Evolutionary conservation across 1,139 yeast genomes (phyloP).

Genomic region (Scheffersomyces segobiensis): DNA sequence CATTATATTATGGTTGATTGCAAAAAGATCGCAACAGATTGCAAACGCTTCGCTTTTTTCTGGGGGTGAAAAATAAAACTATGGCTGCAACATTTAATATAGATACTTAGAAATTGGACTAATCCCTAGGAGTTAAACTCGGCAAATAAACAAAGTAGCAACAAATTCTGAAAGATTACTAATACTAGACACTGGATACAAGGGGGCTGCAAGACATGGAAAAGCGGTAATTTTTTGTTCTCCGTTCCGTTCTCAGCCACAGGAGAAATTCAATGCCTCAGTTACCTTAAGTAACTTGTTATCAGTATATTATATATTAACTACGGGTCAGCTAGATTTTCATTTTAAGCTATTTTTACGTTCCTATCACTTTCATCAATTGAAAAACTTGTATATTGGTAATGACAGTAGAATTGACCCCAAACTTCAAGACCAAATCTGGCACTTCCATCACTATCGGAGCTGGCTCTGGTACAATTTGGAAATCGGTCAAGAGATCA

Average conservation of each 20-base stretch:
- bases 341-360: background rate
- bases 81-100: background rate
- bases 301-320: too few relatives aligned
- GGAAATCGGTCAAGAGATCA: constrained; percentile 14
- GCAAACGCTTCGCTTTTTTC: background rate
- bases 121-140: background rate
- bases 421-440: constrained; percentile 6
- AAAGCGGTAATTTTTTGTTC: background rate
- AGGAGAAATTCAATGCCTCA: background rate
- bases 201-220: background rate
- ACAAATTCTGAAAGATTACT: background rate
- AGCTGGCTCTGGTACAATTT: constrained; percentile 19
- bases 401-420: constrained; percentile 2
- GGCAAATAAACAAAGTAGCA: background rate
- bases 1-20: background rate
- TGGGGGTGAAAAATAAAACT: background rate
- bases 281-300: background rate
- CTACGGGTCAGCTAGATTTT: too few relatives aligned
- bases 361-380: background rate
- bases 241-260: background rate
- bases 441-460: constrained; percentile 15
- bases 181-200: background rate
- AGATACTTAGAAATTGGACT: background rate
- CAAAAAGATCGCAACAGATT: background rate
- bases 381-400: background rate